Base-by-base conservation (phyloP, 495 filamentous ascomycete genomes). In the Penicillium macrosclerotiorum region DNA sequence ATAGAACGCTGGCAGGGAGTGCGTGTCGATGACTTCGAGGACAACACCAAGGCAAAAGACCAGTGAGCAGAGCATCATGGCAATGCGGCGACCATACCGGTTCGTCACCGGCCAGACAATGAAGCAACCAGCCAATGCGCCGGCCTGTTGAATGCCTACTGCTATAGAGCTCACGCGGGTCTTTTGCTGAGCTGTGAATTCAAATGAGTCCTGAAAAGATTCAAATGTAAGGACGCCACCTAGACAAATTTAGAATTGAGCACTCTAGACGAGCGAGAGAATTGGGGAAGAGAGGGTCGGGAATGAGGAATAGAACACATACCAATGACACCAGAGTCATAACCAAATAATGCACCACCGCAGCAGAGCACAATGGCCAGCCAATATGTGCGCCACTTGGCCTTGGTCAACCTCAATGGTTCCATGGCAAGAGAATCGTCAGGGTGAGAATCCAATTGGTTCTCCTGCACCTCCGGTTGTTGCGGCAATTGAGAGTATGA, bases 81-180 rank as follows among this genome's bases (percentile, higher is more conserved):
- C 69, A 30, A 50, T 55, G 0, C 72, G 64, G 8, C 75, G 68
- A 24, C 75, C 75, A 26, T 60, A 59, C 5, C 54, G 57, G 19
- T 73, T 69, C 0, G 72, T 76, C 5, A 77, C 51, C 0, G 73
- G 74, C 73, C 74, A 79, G 26, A 76, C 59, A 33, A 74, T 57
- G 47, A 79, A 69, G 41, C 73, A 77, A 1, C 73, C 72, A 7
- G 68, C 62, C 12, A 77, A 56, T 6, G 72, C 72, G 19, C 71
- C 72, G 22, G 66, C 71, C 43, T 77, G 72, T 31, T 75, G 70
- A 46, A 68, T 68, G 6, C 69, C 69, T 3, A 77, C 72, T 11
- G 70, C 72, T 30, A 74, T 68, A 30, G 69, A 52, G 46, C 69
- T 71, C 22, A 77, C 61, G 29, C 56, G 42, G 12, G 68, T 73